phyloP scores from a whole-genome alignment of 1,139 yeast genomes.

The Blastobotrys arbuscula region DNA sequence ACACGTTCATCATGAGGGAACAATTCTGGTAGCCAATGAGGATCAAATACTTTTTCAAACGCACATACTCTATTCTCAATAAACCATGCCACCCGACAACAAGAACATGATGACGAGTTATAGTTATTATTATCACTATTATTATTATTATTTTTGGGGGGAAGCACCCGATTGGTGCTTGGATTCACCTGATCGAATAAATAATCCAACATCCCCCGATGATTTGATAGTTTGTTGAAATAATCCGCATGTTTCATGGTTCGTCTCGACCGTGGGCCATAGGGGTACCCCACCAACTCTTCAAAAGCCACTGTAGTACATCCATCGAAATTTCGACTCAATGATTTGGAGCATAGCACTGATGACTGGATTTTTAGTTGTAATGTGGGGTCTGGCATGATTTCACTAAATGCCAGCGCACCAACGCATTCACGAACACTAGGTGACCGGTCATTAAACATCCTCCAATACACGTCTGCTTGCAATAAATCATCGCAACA shows the following conservation, averaged over 20 bases:
- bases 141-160: background rate
- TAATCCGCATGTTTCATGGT: background rate
- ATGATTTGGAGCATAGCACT: background rate
- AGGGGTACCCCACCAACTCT: constrained; percentile 2
- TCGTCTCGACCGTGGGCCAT: constrained; percentile 1
- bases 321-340: background rate
- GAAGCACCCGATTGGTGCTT: background rate
- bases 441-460: constrained; percentile 8
- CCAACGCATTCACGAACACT: constrained; percentile 17
- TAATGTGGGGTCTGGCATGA: background rate
- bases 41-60: constrained; percentile 14
- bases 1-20: background rate
- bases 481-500: constrained; percentile 1
- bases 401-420: constrained; percentile 3
- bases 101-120: background rate
- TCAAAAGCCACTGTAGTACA: background rate
- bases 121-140: background rate
- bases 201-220: constrained; percentile 2
- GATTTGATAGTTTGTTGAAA: background rate
- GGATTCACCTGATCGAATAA: background rate
- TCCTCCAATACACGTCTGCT: background rate
- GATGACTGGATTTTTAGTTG: constrained; percentile 2
- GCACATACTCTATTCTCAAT: background rate
- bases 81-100: background rate
- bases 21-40: constrained; percentile 1